Percentiles rank a stretch among this genome's conserved stretches.
Conservation (phyloP, 1,139 yeast species). For the Debaryomyces nepalensis region DNA sequence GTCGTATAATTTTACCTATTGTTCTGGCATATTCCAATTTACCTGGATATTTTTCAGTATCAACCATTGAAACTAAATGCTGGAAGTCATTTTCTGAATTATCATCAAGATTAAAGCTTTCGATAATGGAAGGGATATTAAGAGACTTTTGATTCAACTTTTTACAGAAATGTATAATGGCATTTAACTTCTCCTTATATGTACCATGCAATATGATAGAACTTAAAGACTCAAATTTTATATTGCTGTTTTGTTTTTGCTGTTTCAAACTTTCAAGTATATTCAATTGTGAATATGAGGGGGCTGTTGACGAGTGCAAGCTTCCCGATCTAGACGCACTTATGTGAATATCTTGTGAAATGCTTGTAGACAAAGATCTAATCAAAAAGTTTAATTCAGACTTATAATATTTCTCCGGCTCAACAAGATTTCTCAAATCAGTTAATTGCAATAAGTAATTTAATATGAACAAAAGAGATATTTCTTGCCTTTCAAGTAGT, state of each 20-base stretch:
- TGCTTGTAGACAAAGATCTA: conserved; percentile 26
- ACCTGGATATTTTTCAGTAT: conserved; percentile 24
- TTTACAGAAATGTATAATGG: conserved; percentile 30
- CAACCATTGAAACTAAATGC: conserved; percentile 19
- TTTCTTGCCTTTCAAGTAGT: conserved; percentile 37
- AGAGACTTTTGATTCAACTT: conserved; percentile 16
- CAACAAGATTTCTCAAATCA: conserved; percentile 27
- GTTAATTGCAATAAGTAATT: conserved; percentile 30
- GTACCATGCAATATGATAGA: conserved; percentile 35
- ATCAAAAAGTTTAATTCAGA: conserved; percentile 29
- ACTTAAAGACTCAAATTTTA: conserved; percentile 28
- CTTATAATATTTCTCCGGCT: conserved; percentile 23
- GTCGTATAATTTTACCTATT: conserved; percentile 23
- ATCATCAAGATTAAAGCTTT: conserved; percentile 12
- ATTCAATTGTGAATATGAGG: conserved; percentile 20
- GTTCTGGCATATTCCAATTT: conserved; percentile 23
- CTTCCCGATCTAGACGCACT: conserved; percentile 33
- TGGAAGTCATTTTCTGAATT: conserved; percentile 19
- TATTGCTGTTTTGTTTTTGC: conserved; percentile 10
- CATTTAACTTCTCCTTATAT: conserved; percentile 37
- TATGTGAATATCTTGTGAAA: conserved; percentile 32
- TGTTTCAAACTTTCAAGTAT: conserved; percentile 12
- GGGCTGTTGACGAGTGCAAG: conserved; percentile 27
- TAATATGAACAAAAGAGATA: conserved; percentile 36
- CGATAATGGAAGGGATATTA: conserved; percentile 15